Conservation (phyloP, 805 yeast genomes). For the Nakazawaea sp. region DNA sequence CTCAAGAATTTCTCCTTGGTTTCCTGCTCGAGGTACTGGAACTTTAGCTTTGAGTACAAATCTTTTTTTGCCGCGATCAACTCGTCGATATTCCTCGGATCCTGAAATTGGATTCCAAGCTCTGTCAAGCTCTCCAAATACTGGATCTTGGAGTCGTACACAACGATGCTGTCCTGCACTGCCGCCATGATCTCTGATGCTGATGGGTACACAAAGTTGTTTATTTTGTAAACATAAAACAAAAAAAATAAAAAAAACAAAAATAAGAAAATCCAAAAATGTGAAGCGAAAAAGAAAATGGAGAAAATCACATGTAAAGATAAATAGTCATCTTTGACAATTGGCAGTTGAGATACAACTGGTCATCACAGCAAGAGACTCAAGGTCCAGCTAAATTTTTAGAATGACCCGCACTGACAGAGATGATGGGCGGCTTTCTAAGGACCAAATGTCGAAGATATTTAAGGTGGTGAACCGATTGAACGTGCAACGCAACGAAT, state of each 20-base stretch:
- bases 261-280: background rate
- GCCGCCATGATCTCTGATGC: background rate
- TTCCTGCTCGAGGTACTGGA: conserved; percentile 65
- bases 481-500: too few species aligned
- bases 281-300: background rate
- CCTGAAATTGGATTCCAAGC: conserved; percentile 6
- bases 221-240: background rate
- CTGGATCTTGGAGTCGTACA: conserved; percentile 8
- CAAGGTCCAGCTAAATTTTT: too few species aligned
- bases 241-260: background rate
- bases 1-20: conserved; percentile 62
- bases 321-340: too few species aligned
- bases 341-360: too few species aligned
- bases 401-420: too few species aligned
- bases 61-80: conserved; percentile 32
- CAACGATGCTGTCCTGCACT: conserved; percentile 2
- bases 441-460: too few species aligned
- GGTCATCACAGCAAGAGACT: too few species aligned
- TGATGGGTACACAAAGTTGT: background rate
- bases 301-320: background rate
- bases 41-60: conserved; percentile 48
- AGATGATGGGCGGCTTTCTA: too few species aligned
- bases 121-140: conserved; percentile 5
- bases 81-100: conserved; percentile 27
- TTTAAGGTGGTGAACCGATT: too few species aligned